Evolutionary conservation across 208 protist species (phyloP), one percentile per base, ranked within the genome.

Genomic region (Acanthamoeba royreba): DNA sequence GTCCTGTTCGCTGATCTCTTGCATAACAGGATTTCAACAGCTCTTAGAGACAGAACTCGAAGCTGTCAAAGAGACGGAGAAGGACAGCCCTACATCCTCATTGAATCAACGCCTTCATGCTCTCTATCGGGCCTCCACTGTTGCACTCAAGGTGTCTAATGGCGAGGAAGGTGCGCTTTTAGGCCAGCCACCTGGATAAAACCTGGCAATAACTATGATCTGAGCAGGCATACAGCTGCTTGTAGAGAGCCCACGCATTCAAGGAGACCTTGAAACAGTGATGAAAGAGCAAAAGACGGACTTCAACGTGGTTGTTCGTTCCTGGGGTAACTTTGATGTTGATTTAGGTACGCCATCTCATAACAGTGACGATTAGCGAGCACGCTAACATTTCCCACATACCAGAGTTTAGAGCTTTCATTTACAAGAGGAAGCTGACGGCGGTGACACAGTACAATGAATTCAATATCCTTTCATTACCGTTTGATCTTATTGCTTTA

Each of bases 361-460:
- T 9, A 35, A 15, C 74, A 15, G 45, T 9, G n/a, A n/a, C n/a
- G n/a, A n/a, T n/a, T n/a, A n/a, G n/a, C n/a, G n/a, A 28, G 15
- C 55, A 35, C 25, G 15, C 15, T 25, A 15, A 28, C 33, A 8
- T 61, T 92, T 69, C 49, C 49, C 22, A 9, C 15, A 43, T 40
- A 35, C 42, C 66, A 91, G 91, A 94, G 53, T 87, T 94, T n/a
- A 53, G 92, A 2, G 92, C 77, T 4, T 94, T 94, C 53, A 46
- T 94, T 22, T 94, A 94, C 22, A 87, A 94, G 46, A 55, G 53
- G 28, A 94, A 94, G 69, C 38, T 94, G 28, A 94, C 92, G 2
- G 52, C 92, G 28, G 13, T 94, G 22, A 94, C 92, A 9, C 92
- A 94, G 53, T 94, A 94, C 43, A 94, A 94, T 35, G 46, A 94